Evolutionary conservation across 208 protist species (phyloP), one percentile per base, ranked within the genome.

Genomic region (Novymonas esmeraldas): DNA sequence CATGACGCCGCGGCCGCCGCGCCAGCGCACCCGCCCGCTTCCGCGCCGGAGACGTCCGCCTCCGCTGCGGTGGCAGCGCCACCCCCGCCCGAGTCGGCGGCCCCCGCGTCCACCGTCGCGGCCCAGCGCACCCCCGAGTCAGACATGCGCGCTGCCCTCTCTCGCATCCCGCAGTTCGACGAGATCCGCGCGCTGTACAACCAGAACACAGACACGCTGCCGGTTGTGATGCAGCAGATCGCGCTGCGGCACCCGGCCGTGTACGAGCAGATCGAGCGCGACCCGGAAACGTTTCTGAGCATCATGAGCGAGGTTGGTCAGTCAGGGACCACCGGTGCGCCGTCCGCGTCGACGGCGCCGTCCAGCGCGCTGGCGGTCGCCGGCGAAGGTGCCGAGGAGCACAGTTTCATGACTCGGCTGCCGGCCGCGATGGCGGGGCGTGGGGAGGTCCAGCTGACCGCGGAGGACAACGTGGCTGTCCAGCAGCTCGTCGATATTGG

Each of bases 401-500:
- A 51, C 10, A 20, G 74, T 39, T 52, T 76, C 38, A 70, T 78
- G 64, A 63, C 69, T 39, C 31, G 46, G 58, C 34, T 89, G 38
- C 61, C 48, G 13, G 42, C 44, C 18, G n/a, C n/a, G n/a, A n/a
- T n/a, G n/a, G n/a, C n/a, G n/a, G n/a, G n/a, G n/a, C n/a, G n/a
- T n/a, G n/a, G n/a, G n/a, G 59, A 70, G 55, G 26, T 85, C 5
- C 57, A 80, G 29, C 55, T 93, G n/a, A 82, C 71, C 0, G 73
- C 70, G 13, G 80, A 69, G 24, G 90, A 95, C 52, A 54, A 51
- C 16, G 64, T 54, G 7, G 82, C 79, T 7, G 66, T 96, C 22
- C 38, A 82, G 48, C 79, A 90, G 45, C 79, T 96, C 42, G 86
- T 93, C 28, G 72, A 81, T 45, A 69, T 96, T 2, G 91, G 91